A percentile compares a stretch with the other conserved stretches of the same genome.
Evolutionary conservation across 2,329 filamentous ascomycete species (phyloP).

Genomic region (Tolypocladium amazonense): DNA sequence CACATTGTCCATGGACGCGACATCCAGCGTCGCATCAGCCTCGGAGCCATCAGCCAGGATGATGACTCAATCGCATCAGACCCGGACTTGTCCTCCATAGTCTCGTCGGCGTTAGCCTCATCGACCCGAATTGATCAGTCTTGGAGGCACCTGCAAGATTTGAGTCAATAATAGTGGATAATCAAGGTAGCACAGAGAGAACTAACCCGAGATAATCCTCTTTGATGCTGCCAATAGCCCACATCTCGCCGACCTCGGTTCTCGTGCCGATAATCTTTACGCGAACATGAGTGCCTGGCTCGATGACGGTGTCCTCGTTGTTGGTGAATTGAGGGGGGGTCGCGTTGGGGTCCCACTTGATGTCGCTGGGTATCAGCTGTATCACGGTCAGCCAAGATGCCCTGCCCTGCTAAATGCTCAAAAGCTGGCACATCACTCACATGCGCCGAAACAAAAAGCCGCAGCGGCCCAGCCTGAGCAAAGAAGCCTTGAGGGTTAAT

Average conservation of each 20-base stretch:
- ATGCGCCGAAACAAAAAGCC: conserved; percentile 71
- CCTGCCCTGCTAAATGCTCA: neutral
- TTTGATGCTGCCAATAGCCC: conserved; percentile 95
- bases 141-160: conserved; percentile 13
- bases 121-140: conserved; percentile 3
- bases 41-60: neutral
- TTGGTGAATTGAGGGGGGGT: conserved; percentile 96
- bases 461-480: conserved; percentile 67
- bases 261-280: conserved; percentile 91
- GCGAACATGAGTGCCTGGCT: conserved; percentile 85
- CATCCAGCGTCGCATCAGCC: too few species aligned
- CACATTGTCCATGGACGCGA: neutral
- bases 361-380: conserved; percentile 81
- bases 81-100: neutral
- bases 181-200: neutral
- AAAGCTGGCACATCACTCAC: conserved; percentile 38
- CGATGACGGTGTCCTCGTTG: conserved; percentile 86
- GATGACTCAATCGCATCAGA: neutral
- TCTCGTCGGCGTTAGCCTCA: neutral
- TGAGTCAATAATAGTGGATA: conserved; percentile 5
- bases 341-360: conserved; percentile 91
- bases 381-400: neutral
- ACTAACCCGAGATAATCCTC: conserved; percentile 61
- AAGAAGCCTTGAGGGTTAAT: conserved; percentile 92
- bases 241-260: conserved; percentile 90